Evolutionary conservation across 768 basidiomycete genomes (phyloP).

Genomic region (Cystobasidium tubakii): DNA sequence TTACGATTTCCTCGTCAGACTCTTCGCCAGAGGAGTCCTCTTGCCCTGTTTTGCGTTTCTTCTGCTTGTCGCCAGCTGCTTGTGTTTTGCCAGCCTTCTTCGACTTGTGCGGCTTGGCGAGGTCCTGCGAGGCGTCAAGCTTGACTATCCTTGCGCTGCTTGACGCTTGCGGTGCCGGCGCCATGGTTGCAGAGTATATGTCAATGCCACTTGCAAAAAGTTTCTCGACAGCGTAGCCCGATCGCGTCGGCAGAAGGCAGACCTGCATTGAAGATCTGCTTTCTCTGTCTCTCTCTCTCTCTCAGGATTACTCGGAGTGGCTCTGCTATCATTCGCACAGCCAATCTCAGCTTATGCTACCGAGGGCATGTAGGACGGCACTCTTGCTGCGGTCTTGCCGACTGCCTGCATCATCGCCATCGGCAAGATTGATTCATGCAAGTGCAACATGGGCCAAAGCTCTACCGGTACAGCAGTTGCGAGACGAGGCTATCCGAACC

Average conservation of each 20-base stretch:
- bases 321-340: not conserved
- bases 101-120: not conserved
- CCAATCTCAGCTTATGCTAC: not conserved
- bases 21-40: constrained; percentile 12
- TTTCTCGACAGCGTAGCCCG: not conserved
- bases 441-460: not conserved
- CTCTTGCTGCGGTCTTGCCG: not conserved
- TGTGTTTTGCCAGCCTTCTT: constrained; percentile 12
- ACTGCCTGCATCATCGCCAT: not conserved
- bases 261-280: not conserved
- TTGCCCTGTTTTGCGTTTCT: constrained; percentile 17
- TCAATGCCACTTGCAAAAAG: not conserved
- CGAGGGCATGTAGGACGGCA: not conserved
- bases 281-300: not conserved
- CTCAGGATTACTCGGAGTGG: not conserved
- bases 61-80: not conserved
- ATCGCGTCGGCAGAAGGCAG: not conserved
- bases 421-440: not conserved
- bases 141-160: constrained; percentile 30
- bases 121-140: constrained; percentile 18
- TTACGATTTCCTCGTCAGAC: constrained; percentile 15
- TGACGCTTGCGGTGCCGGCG: not conserved
- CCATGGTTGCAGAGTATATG: constrained; percentile 1
- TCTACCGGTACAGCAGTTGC: constrained; percentile 7
- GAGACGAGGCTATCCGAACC: constrained; percentile 20